Base-by-base conservation (phyloP, 768 basidiomycete genomes). In the Suillus hirtellus region DNA sequence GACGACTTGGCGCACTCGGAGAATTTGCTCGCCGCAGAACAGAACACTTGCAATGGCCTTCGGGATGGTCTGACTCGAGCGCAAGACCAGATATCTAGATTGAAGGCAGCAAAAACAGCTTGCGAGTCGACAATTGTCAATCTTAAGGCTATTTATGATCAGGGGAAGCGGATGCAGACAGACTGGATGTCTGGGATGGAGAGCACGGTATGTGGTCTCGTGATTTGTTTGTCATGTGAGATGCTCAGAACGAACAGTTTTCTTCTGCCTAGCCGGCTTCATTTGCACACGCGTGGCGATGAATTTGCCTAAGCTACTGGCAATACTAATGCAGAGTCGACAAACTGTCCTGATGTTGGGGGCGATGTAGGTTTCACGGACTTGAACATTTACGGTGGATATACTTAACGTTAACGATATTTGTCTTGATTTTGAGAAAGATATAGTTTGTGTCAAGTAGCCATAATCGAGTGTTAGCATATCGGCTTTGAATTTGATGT, bases 91-190 rank as follows among this genome's bases (percentile, higher is more conserved):
- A 68, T 77, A 12, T 62, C 66, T 27, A 75, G 70, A 14, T 56
- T 81, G 43, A 70, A 66, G 64, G 59, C 47, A 2, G 73, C 73
- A 21, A 80, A 79, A 62, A 66, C 68, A 40, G 73, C 68, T 3
- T 77, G 81, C 63, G 77, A 75, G 60, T 64, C 59, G 38, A 78
- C 73, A 6, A 80, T 82, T 31, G 65, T 71, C 38, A 68, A 60
- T 19, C 70, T 82, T 61, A 76, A 76, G 62, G 66, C 68, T 0
- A 64, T 69, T 11, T 77, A 78, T 60, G 69, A 70, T 24, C 66
- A 67, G 40, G 65, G 80, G 56, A 73, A 71, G 15, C 71, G 76
- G n/a, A 62, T 65, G 8, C 78, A 81, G 63, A 66, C 71, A 67
- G 70, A 75, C 27, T 72, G 70, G 37, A 67, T 81, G 62, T 70